Evolutionary conservation across 2,329 filamentous ascomycete genomes (phyloP).

Genomic region (Dothideomycetes sp.): DNA sequence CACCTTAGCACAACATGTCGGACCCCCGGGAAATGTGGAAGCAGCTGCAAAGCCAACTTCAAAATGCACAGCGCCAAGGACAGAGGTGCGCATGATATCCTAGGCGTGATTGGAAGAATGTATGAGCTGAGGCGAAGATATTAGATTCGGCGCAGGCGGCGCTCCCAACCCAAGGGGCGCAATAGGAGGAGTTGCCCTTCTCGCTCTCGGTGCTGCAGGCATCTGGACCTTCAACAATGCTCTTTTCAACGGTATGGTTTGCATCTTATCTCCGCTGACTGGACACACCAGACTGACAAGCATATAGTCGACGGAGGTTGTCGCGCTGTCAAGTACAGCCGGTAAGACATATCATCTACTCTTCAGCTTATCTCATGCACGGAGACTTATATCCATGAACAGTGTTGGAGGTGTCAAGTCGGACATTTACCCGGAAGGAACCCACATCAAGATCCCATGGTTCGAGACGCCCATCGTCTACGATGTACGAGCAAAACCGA

Average conservation of each 20-base stretch:
- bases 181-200: conserved; percentile 42
- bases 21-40: conserved; percentile 58
- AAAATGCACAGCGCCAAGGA: conserved; percentile 35
- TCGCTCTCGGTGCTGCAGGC: conserved; percentile 42
- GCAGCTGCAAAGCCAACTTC: conserved; percentile 51
- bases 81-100: conserved; percentile 20
- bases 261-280: not conserved
- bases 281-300: conserved; percentile 12
- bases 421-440: conserved; percentile 95
- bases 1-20: conserved; percentile 16
- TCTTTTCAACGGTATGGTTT: conserved; percentile 52
- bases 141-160: conserved; percentile 37
- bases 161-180: conserved; percentile 39
- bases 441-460: conserved; percentile 90
- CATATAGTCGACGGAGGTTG: conserved; percentile 84
- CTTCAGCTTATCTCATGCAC: not conserved
- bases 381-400: not conserved
- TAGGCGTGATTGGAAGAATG: not conserved
- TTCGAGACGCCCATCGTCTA: conserved; percentile 95
- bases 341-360: no score
- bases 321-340: conserved; percentile 95
- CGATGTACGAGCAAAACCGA: conserved; percentile 94
- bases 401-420: conserved; percentile 76
- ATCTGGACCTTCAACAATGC: conserved; percentile 49
- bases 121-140: conserved; percentile 4